Evolutionary conservation across 2,329 filamentous ascomycete genomes (phyloP), one percentile per base, ranked within the genome.

Genomic region (Colletotrichum sp.): DNA sequence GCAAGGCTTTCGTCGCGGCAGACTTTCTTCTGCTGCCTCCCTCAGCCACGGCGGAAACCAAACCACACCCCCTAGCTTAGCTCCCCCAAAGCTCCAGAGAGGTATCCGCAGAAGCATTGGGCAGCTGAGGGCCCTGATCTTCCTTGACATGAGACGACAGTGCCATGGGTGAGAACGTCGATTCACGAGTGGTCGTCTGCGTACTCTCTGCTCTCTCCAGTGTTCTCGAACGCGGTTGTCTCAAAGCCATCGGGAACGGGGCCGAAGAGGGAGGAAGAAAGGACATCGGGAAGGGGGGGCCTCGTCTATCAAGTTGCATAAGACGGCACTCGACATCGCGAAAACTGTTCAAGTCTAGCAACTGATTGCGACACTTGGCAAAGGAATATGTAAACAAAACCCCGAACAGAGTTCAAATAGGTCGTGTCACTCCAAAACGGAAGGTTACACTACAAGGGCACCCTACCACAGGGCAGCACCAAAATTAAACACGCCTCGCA

Each of bases 121-220:
- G 69, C 70, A 75, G 70, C 16, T n/a, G 43, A 27, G 43, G 64
- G 70, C 43, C 73, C 56, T 28, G 55, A 58, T 75, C 62, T 27
- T 13, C 58, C 65, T 60, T 52, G 73, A 75, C 64, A 75, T 75
- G 58, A 75, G 73, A 73, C 70, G 73, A 75, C 58, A 22, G 32
- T 43, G 36, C 16, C 61, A 39, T 39, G 61, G 66, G 22, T 48
- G 34, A 22, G 22, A 27, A 32, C 28, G 18, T 36, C 27, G 39
- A 56, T 30, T 30, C 27, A 60, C 32, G 28, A 58, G 56, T 16
- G 55, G 43, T 48, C 43, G 43, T 48, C 43, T 48, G 43, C 43
- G 43, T 22, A 2, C 43, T 22, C 43, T 48, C 43, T 22, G 22
- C 22, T 62, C 30, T 68, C 39, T 62, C 70, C 73, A 65, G 62